Evolutionary conservation across 441 rosid species (phyloP), one percentile per base, ranked within the genome.

Genomic region (Pelargonium citronellum): DNA sequence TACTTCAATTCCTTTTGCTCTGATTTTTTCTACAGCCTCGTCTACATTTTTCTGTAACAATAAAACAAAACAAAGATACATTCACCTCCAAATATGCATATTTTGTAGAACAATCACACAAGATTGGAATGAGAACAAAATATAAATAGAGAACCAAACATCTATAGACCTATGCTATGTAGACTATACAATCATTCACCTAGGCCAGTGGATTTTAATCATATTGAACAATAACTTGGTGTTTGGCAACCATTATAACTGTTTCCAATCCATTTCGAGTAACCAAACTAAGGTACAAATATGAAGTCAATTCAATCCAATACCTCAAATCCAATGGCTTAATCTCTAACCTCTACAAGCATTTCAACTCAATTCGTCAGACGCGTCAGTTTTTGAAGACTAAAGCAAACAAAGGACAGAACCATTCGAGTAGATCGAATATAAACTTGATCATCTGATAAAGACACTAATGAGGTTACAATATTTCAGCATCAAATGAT

Each of bases 11-110:
- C 97, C 97, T 76, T 74, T 39, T 10, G 84, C 79, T 83, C 80
- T 80, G 69, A 91, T 92, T 75, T 87, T 83, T 64, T 78, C 85
- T 53, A 81, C 89, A 8, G 99, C 96, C 65, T 89, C 91, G 3
- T 91, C 91, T 41, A 90, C 97, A 76, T 95, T 95, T 82, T 80
- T 80, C 97, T 90, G 77, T 62, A 67, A 78, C 77, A 66, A 69
- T 53, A 55, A 8, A 13, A 68, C 24, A 69, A 55, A 41, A 69
- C 20, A 71, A 8, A 63, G 69, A 65, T 8, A 39, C 37, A 19
- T 69, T 55, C 11, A 22, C 15, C 63, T 2, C 46, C 19, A 19
- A 51, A 67, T 63, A 60, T 60, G 22, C 9, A 22, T 20, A 60
- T 20, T 12, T 12, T 46, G 13, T 46, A 46, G 51, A 46, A 13